Conservation (phyloP, 371 early-diverging fungal genomes). For the Mucor mucedo region DNA sequence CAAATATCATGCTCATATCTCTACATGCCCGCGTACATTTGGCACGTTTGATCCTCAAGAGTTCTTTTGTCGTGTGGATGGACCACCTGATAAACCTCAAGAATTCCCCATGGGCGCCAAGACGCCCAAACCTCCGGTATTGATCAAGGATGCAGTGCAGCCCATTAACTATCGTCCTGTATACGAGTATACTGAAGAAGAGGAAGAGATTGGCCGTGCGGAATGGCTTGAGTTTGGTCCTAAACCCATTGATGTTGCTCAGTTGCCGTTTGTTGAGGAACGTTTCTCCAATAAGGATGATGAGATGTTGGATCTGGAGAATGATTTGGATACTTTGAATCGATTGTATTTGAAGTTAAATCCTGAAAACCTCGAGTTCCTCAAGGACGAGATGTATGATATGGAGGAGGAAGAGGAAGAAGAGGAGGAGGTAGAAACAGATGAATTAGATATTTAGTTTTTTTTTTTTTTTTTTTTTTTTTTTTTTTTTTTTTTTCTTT, state of each 20-base stretch:
- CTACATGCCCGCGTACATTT: slow-evolving; percentile 48
- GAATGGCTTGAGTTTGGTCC: slow-evolving; percentile 34
- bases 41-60: slow-evolving; percentile 54
- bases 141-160: slow-evolving; percentile 38
- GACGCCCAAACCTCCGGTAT: slow-evolving; percentile 25
- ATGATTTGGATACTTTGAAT: slow-evolving; percentile 32
- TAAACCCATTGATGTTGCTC: slow-evolving; percentile 47
- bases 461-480: too few relatives aligned
- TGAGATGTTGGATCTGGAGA: slow-evolving; percentile 39
- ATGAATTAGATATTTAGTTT: slow-evolving; percentile 1
- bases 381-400: slow-evolving; percentile 18
- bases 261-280: slow-evolving; percentile 34
- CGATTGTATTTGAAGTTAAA: slow-evolving; percentile 30
- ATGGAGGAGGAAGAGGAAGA: slow-evolving; percentile 22
- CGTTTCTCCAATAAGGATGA: slow-evolving; percentile 34
- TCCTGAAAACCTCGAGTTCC: slow-evolving; percentile 27
- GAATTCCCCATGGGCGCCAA: slow-evolving; percentile 26
- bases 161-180: slow-evolving; percentile 37
- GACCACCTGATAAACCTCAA: slow-evolving; percentile 31
- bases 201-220: slow-evolving; percentile 16
- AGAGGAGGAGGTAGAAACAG: slow-evolving; percentile 12
- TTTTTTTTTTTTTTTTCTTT: too few relatives aligned
- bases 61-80: slow-evolving; percentile 46
- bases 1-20: slow-evolving; percentile 55
- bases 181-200: slow-evolving; percentile 17